Conservation (phyloP, 805 yeast genomes). For the Yamadazyma takamatsuzukensis region DNA sequence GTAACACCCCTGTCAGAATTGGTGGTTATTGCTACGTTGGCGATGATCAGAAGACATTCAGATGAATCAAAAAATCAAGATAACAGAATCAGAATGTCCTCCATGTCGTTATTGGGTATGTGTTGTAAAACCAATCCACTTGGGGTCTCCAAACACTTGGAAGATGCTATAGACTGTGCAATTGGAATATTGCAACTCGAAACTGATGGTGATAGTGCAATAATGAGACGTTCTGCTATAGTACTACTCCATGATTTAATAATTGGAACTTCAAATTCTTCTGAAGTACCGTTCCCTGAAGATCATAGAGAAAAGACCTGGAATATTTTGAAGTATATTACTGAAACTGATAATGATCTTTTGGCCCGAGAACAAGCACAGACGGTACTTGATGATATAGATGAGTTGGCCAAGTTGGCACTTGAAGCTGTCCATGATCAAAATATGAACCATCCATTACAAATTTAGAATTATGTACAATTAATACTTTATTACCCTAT, state of each 20-base stretch:
- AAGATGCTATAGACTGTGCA: conserved; percentile 69
- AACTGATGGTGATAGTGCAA: conserved; percentile 38
- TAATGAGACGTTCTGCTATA: conserved; percentile 73
- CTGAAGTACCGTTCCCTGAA: conserved; percentile 47
- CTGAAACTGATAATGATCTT: conserved; percentile 50
- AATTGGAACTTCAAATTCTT: conserved; percentile 42
- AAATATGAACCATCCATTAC: conserved; percentile 1
- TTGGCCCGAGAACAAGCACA: conserved; percentile 58
- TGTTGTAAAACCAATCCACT: conserved; percentile 57
- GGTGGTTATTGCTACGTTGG: conserved; percentile 44
- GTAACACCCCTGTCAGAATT: conserved; percentile 39
- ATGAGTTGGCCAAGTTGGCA: conserved; percentile 20
- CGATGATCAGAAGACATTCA: conserved; percentile 27
- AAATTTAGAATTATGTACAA: conserved; percentile 1
- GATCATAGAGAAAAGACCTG: conserved; percentile 43
- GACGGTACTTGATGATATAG: conserved; percentile 27
- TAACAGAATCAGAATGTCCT: conserved; percentile 71
- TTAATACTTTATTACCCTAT: conserved; percentile 6
- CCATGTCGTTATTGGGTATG: conserved; percentile 80
- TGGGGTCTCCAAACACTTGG: conserved; percentile 46
- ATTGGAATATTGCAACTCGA: conserved; percentile 70
- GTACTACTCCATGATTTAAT: conserved; percentile 63
- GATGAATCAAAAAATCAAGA: conserved; percentile 40
- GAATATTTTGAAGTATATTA: conserved; percentile 40
- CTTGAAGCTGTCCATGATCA: conserved; percentile 5